A percentile compares a stretch with the other conserved stretches of the same genome.
Conservation (phyloP, 768 basidiomycete genomes). For the Polyporus arcularius region DNA sequence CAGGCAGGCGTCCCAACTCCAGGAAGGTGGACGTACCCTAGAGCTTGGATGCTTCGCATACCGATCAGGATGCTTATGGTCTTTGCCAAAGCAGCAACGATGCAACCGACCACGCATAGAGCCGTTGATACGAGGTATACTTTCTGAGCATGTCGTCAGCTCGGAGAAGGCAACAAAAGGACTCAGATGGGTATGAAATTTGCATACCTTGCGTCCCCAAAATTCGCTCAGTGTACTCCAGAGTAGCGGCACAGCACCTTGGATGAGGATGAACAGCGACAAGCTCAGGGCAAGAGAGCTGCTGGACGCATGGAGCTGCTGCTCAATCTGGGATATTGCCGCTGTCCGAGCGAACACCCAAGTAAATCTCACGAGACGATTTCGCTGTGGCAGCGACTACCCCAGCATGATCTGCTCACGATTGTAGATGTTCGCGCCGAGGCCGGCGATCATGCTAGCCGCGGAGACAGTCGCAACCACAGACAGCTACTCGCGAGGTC, state of each 20-base stretch:
- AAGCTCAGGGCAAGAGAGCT: conserved; percentile 67
- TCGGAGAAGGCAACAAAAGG: neutral
- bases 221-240: conserved; percentile 77
- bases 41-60: conserved; percentile 69
- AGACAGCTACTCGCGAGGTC: conserved; percentile 24
- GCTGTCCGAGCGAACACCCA: conserved; percentile 39
- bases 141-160: conserved; percentile 32
- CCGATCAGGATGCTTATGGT: conserved; percentile 61
- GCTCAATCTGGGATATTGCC: conserved; percentile 60
- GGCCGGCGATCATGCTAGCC: conserved; percentile 59
- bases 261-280: conserved; percentile 72
- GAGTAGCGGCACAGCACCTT: conserved; percentile 65
- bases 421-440: conserved; percentile 63
- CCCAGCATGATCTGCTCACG: conserved; percentile 39
- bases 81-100: conserved; percentile 55
- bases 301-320: conserved; percentile 58
- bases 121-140: conserved; percentile 56
- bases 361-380: neutral
- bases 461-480: conserved; percentile 49
- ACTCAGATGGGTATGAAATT: neutral
- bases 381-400: neutral
- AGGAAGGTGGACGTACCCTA: conserved; percentile 45
- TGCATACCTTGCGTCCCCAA: conserved; percentile 66
- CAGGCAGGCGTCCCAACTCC: neutral
- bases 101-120: conserved; percentile 56